Percentiles rank a stretch among this genome's conserved stretches.
Conservation (phyloP, 331 rosid species). For the Pyracantha coccinea region DNA sequence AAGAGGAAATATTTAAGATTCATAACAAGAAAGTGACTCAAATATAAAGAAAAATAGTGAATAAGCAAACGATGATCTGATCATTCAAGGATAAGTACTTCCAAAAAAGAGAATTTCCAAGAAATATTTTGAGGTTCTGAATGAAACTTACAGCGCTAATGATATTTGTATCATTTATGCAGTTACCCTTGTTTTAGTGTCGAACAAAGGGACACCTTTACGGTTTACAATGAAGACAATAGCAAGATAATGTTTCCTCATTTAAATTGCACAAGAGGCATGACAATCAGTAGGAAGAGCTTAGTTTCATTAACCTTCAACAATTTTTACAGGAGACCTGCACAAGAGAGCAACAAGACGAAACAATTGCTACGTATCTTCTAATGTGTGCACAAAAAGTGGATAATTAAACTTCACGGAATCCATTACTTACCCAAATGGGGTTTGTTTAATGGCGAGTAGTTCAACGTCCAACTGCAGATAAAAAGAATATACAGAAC, state of each 20-base stretch:
- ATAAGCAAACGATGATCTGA: background rate
- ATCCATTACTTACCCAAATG: conserved; percentile 72
- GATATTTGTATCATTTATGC: background rate
- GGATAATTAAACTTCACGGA: background rate
- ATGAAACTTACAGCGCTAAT: background rate
- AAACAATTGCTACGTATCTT: conserved; percentile 6
- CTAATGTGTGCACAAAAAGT: background rate
- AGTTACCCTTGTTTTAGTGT: background rate
- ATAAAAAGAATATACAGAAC: conserved; percentile 15
- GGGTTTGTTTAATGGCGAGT: conserved; percentile 83
- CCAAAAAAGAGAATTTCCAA: background rate
- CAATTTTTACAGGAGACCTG: conserved; percentile 79
- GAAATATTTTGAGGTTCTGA: background rate
- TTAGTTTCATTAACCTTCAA: conserved; percentile 52
- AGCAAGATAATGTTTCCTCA: conserved; percentile 1
- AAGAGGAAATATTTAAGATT: background rate
- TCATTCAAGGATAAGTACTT: background rate
- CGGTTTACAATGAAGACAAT: conserved; percentile 2
- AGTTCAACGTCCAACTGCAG: conserved; percentile 80
- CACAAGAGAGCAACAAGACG: conserved; percentile 18
- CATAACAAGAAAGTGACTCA: background rate
- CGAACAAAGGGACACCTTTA: conserved; percentile 6
- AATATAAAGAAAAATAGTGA: background rate
- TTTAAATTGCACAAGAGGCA: background rate
- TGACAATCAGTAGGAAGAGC: conserved; percentile 1